Conservation (phyloP, 1,139 yeast genomes). For the Magnusiomyces paraingens region DNA sequence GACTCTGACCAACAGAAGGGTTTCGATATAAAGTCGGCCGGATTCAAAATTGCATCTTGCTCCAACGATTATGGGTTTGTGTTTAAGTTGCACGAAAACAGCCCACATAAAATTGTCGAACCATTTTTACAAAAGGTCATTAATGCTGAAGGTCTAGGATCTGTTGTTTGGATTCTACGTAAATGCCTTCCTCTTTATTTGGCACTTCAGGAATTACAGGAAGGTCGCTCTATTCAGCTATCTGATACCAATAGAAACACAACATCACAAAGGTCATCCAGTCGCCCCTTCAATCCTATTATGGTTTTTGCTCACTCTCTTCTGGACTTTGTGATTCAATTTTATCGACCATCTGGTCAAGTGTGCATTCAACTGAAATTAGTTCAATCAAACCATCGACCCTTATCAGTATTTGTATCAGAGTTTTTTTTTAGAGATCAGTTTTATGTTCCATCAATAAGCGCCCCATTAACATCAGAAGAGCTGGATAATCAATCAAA, state of each 20-base stretch:
- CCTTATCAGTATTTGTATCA: conserved; percentile 12
- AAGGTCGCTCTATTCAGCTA: not conserved
- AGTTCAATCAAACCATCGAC: conserved; percentile 14
- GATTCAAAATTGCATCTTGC: not conserved
- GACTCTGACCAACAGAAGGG: not conserved
- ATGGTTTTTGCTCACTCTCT: conserved; percentile 12
- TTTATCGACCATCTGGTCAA: conserved; percentile 8
- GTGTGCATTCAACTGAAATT: conserved; percentile 10
- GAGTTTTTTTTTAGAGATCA: conserved; percentile 3
- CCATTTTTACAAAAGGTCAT: conserved; percentile 24
- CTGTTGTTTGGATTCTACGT: conserved; percentile 28
- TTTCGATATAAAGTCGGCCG: not conserved
- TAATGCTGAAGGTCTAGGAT: conserved; percentile 23
- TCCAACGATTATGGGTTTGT: conserved; percentile 1
- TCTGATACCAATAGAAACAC: not conserved
- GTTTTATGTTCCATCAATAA: not conserved
- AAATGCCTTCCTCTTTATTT: conserved; percentile 26
- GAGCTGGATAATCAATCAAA: not conserved
- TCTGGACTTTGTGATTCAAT: conserved; percentile 7
- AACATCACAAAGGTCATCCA: conserved; percentile 13
- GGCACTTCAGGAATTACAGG: conserved; percentile 18
- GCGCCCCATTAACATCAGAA: not conserved
- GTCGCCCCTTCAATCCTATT: conserved; percentile 12
- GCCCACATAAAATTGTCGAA: conserved; percentile 25
- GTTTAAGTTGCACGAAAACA: conserved; percentile 19